Evolutionary conservation across 768 basidiomycete genomes (phyloP), one percentile per base, ranked within the genome.

Genomic region (Boletus rubroflammeus): DNA sequence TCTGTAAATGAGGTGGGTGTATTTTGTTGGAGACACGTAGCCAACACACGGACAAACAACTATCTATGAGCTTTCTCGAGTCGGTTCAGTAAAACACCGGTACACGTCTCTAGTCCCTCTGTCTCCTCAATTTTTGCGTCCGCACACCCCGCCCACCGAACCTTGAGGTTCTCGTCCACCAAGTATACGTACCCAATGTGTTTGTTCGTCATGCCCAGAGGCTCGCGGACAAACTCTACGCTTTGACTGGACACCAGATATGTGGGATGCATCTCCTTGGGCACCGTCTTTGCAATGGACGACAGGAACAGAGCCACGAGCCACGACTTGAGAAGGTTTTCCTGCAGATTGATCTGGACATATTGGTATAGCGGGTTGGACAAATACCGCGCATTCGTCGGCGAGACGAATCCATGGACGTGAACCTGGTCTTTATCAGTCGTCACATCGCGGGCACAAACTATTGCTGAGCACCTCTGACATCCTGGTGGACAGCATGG

Each of bases 71-170:
- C 50, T 54, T 74, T 74, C 49, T 77, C 74, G 36, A 81, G 67
- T 54, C 90, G 75, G 43, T 81, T 81, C 56, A 93, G 65, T 19
- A 93, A 74, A 3, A 90, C 85, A 5, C 81, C 81, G 0, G 83
- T 76, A 62, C 90, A 92, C 38, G 73, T 83, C 68, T 86, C 77
- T 50, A 97, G 72, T 13, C 84, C 79, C 52, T 81, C 73, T 3
- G 80, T 75, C 69, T 98, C 95, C 55, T 90, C 84, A 3, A 69
- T 65, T 55, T 81, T 87, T 0, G 94, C 90, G 62, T 91, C 89
- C 7, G 88, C 93, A 60, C 93, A 90, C 10, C 84, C 96, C 1
- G 88, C 95, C 96, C 96, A 98, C 19, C 96, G 81, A 44, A 98
- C 81, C 69, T 84, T 90, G 56, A 85, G 67, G 55, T 90, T 83